These are phyloP conservation scores for Termitomyces sp. DNA, from an alignment of 1,284 basidiomycete genomes.

Conservation along the genomic window DNA sequence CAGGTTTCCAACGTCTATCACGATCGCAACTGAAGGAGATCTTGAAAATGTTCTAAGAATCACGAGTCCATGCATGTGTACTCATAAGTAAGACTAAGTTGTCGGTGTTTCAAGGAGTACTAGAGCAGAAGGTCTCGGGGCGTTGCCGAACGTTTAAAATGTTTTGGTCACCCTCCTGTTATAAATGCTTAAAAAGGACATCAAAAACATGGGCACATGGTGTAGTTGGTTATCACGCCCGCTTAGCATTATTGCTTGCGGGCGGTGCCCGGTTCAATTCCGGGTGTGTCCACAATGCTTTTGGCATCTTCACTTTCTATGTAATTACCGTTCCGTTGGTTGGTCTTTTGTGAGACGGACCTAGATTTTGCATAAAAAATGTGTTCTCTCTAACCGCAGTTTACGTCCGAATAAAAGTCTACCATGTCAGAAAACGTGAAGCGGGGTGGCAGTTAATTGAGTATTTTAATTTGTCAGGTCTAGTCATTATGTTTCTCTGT, in stretches of 20 bases:
- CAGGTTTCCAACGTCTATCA: not conserved
- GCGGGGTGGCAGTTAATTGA: too few relatives aligned
- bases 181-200: too few relatives aligned
- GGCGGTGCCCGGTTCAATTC: not conserved
- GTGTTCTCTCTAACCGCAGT: too few relatives aligned
- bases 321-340: too few relatives aligned
- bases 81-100: not conserved
- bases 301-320: too few relatives aligned
- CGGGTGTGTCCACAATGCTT: not conserved
- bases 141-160: too few relatives aligned
- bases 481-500: not conserved
- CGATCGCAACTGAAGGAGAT: not conserved
- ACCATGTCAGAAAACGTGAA: too few relatives aligned
- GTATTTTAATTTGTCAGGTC: not conserved
- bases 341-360: too few relatives aligned
- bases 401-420: too few relatives aligned
- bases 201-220: too few relatives aligned
- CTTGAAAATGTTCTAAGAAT: not conserved
- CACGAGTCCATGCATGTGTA: not conserved
- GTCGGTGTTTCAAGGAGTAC: not conserved
- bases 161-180: too few relatives aligned
- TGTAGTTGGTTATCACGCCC: conserved; percentile 3
- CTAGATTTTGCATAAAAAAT: too few relatives aligned
- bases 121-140: not conserved
- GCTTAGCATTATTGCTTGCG: not conserved